Conservation (phyloP, 164 flowering plant species). For the Magnolia officinalis region DNA sequence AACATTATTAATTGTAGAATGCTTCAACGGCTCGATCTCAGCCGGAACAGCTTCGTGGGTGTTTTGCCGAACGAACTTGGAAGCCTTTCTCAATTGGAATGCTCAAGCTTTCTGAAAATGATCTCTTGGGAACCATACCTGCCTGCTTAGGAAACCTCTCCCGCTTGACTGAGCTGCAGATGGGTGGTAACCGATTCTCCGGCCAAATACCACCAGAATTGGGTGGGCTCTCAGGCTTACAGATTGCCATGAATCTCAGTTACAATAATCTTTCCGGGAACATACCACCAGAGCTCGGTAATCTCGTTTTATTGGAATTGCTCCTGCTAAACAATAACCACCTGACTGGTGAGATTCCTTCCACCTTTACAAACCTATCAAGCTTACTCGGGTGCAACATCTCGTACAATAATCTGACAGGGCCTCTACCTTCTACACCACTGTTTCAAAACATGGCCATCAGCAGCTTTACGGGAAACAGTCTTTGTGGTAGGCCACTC, state of each 20-base stretch:
- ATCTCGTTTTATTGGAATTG: conserved; percentile 58
- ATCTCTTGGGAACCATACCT: conserved; percentile 72
- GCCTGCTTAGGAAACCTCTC: conserved; percentile 63
- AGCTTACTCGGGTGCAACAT: conserved; percentile 78
- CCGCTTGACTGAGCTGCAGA: conserved; percentile 76
- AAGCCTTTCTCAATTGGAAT: conserved; percentile 68
- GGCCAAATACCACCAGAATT: conserved; percentile 71
- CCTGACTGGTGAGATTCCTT: conserved; percentile 75
- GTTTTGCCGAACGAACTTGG: conserved; percentile 70
- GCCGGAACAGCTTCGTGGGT: conserved; percentile 54
- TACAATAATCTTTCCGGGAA: conserved; percentile 64
- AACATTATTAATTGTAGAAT: conserved; percentile 65
- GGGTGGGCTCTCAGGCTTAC: conserved; percentile 77
- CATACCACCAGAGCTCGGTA: conserved; percentile 79
- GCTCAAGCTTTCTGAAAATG: conserved; percentile 75
- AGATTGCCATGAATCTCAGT: conserved; percentile 91
- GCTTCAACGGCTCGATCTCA: conserved; percentile 91
- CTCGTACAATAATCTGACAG: conserved; percentile 74
- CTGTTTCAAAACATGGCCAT: conserved; percentile 61
- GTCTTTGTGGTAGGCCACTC: conserved; percentile 84
- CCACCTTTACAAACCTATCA: conserved; percentile 58
- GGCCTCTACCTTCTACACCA: conserved; percentile 61
- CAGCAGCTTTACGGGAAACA: conserved; percentile 66
- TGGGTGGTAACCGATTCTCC: conserved; percentile 78
- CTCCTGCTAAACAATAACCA: conserved; percentile 80